Evolutionary conservation across 345 rosid species (phyloP).

Genomic region (Heritiera littoralis): DNA sequence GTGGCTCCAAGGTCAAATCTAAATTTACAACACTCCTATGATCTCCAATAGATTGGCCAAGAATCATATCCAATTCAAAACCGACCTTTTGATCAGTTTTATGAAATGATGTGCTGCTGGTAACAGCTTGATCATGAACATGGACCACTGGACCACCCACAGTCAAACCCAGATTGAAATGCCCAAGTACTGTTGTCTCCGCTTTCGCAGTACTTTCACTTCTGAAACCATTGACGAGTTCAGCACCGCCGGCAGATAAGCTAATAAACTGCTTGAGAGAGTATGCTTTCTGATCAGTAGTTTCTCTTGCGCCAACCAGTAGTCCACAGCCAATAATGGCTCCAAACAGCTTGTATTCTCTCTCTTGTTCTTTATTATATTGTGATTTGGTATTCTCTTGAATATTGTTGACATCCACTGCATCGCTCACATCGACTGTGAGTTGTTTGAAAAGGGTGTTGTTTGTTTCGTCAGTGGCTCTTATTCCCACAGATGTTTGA

Average conservation of each 20-base stretch:
- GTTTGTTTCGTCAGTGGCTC: background rate
- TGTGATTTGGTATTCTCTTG: background rate
- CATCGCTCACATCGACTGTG: background rate
- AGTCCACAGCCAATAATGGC: background rate
- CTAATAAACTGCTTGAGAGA: background rate
- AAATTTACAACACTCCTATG: background rate
- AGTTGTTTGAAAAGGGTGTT: background rate
- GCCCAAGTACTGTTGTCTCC: background rate
- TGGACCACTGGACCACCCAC: background rate
- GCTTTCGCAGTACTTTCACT: background rate
- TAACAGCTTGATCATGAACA: background rate
- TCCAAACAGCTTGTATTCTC: background rate
- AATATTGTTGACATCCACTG: background rate
- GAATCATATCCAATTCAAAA: too few relatives aligned
- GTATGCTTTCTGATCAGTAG: background rate
- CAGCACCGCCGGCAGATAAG: background rate
- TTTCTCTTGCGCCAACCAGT: background rate
- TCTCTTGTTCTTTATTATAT: background rate
- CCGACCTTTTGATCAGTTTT: background rate
- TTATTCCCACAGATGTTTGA: background rate
- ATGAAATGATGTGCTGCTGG: background rate
- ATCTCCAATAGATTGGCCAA: background rate
- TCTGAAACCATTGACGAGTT: background rate
- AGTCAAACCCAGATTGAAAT: background rate
- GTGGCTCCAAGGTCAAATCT: background rate